Evolutionary conservation across 305 asterid species (phyloP), one percentile per base, ranked within the genome.

Genomic region (Fraxinus sp.): DNA sequence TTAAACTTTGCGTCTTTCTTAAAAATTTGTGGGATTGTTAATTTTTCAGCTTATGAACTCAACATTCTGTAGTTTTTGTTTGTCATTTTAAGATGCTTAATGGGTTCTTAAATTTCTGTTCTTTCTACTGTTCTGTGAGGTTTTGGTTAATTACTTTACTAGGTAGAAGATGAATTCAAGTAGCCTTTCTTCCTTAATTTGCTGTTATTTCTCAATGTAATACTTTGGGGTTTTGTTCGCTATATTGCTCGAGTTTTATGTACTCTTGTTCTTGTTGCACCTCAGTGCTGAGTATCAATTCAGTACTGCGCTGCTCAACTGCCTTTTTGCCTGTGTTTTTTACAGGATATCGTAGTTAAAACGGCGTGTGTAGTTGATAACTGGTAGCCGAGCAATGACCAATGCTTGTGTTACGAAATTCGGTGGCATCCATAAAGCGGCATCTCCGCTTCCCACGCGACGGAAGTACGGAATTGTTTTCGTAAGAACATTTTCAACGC

Each of bases 371-470:
- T 64, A 32, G 24, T 75, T 1, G 32, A 62, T 62, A 39, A 74
- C 75, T 26, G 52, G 81, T 64, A 72, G 79, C 81, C 9, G 62
- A 83, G 78, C 83, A 39, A 95, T 94, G 98, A 84, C 91, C 80
- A 91, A 90, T 82, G 90, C 94, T 77, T 88, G 93, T 80, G 84
- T 91, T 80, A 79, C 90, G 33, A 91, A 92, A 88, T 87, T 93
- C 87, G 46, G 87, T 74, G 81, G 85, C 85, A 86, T 93, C 41
- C 92, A 84, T 43, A 89, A 75, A 85, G 86, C 91, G 75, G 87
- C 91, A 32, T 59, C 81, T 78, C 92, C 93, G 16, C 87, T 90
- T 82, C 90, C 89, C 4, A 52, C 52, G 14, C 86, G 89, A 83
- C 89, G 86, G 72, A 90, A 90, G 79, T 86, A 84, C 35, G 75